These are phyloP conservation scores for Xerocomus potaroensis DNA, from an alignment of 768 basidiomycete genomes.

Conservation along the genomic window DNA sequence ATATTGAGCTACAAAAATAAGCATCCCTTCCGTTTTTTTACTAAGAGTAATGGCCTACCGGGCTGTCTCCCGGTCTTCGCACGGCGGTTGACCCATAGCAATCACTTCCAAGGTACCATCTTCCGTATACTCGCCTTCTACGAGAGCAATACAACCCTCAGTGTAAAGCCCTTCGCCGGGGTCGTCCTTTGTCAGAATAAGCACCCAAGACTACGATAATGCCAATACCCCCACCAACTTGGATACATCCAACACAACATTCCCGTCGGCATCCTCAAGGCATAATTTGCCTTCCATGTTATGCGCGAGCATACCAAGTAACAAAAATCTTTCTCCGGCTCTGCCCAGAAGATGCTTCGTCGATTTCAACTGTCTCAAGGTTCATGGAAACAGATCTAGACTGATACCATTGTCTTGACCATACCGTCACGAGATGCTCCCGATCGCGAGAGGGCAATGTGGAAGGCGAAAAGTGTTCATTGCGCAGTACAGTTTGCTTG, in stretches of 20 bases:
- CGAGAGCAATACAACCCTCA: constrained; percentile 90
- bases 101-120: constrained; percentile 85
- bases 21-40: neutral
- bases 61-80: constrained; percentile 81
- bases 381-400: constrained; percentile 16
- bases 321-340: constrained; percentile 82
- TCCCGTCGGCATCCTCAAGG: constrained; percentile 91
- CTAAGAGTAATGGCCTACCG: constrained; percentile 44
- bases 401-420: constrained; percentile 22
- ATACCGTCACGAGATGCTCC: constrained; percentile 81
- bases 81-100: constrained; percentile 96
- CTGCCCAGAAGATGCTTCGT: constrained; percentile 95
- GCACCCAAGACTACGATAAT: constrained; percentile 2
- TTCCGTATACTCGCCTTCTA: constrained; percentile 95
- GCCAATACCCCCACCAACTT: constrained; percentile 53
- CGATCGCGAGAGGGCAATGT: constrained; percentile 87
- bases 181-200: constrained; percentile 51
- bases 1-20: constrained; percentile 64
- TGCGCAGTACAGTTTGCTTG: constrained; percentile 87
- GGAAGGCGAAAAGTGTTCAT: constrained; percentile 97
- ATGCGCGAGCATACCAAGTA: constrained; percentile 89
- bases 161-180: constrained; percentile 96
- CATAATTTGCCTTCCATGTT: constrained; percentile 88
- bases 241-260: constrained; percentile 83
- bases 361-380: constrained; percentile 67